Percentiles rank a stretch among this genome's conserved stretches.
Evolutionary conservation across 805 yeast species (phyloP).

Genomic region (Ogataea pignaliae): DNA sequence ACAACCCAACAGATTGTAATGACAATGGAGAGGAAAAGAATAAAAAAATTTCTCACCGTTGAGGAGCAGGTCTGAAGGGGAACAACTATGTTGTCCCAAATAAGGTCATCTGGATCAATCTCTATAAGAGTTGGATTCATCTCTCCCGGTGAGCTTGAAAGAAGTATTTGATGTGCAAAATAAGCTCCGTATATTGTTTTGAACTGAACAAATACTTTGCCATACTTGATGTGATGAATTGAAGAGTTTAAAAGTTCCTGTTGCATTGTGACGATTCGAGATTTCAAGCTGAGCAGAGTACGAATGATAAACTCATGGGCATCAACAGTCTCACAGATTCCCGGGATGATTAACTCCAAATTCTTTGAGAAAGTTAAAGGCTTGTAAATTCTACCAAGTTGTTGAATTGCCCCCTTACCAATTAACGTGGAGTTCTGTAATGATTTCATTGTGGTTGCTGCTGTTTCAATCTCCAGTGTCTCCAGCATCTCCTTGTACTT

Average conservation of each 20-base stretch:
- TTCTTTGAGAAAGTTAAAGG: conserved; percentile 12
- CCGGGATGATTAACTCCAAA: conserved; percentile 15
- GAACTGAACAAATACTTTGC: conserved; percentile 62
- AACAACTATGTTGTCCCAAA: conserved; percentile 60
- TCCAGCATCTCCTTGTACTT: conserved; percentile 35
- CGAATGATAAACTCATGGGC: conserved; percentile 13
- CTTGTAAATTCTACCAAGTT: conserved; percentile 17
- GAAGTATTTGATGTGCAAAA: conserved; percentile 55
- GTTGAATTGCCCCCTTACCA: conserved; percentile 3
- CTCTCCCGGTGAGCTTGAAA: conserved; percentile 39
- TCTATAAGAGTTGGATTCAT: conserved; percentile 44
- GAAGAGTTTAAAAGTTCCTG: conserved; percentile 1
- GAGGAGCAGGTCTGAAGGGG: conserved; percentile 33
- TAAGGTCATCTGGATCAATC: conserved; percentile 60
- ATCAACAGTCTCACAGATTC: conserved; percentile 17
- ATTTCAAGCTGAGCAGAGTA: conserved; percentile 6
- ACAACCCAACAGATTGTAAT: conserved; percentile 64
- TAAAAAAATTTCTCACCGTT: conserved; percentile 37
- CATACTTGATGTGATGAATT: conserved; percentile 13
- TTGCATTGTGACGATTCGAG: conserved; percentile 11
- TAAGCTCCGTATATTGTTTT: conserved; percentile 52
- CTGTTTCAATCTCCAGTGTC: conserved; percentile 32
- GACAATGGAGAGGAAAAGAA: conserved; percentile 41
- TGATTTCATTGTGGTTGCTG: conserved; percentile 23
- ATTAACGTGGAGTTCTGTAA: conserved; percentile 3